Percentiles rank a stretch among this genome's conserved stretches.
Evolutionary conservation across 208 protist genomes (phyloP).

Genomic region (Trypanosoma lewisi): DNA sequence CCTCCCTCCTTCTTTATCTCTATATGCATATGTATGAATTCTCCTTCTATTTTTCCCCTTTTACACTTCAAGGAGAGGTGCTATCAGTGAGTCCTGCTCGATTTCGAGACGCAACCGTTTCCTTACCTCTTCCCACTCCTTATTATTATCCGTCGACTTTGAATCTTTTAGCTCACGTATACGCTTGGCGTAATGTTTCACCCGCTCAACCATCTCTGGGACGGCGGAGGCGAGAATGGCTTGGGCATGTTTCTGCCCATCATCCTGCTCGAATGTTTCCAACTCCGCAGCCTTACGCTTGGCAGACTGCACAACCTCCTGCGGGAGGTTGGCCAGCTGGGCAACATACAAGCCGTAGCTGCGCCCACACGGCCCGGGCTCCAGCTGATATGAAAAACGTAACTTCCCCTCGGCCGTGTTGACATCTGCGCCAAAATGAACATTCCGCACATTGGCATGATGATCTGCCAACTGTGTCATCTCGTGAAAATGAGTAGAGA

Average conservation of each 20-base stretch:
- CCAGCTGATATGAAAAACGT: constrained; percentile 83
- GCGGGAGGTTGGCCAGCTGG: constrained; percentile 80
- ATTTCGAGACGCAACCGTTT: constrained; percentile 56
- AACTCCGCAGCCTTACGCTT: constrained; percentile 83
- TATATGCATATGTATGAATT: neutral
- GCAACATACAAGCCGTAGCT: constrained; percentile 94
- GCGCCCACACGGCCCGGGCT: constrained; percentile 83
- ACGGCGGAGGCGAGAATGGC: constrained; percentile 15
- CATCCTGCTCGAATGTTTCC: constrained; percentile 71
- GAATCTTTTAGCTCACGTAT: constrained; percentile 47
- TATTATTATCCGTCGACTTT: constrained; percentile 10
- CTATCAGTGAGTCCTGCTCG: constrained; percentile 31
- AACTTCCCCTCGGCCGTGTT: constrained; percentile 64
- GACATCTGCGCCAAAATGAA: constrained; percentile 83
- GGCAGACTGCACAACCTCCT: constrained; percentile 73
- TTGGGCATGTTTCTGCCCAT: neutral
- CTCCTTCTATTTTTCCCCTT: constrained; percentile 3
- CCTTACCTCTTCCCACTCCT: constrained; percentile 27
- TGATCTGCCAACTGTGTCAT: constrained; percentile 91
- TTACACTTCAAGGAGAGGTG: constrained; percentile 27
- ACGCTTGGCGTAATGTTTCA: constrained; percentile 66
- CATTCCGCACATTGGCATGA: constrained; percentile 56
- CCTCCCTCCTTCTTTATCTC: neutral
- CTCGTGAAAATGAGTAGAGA: constrained; percentile 99
- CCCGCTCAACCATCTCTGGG: constrained; percentile 31